These are phyloP conservation scores for Flaveria sonorensis DNA, from an alignment of 129 eudicot genomes.

Conservation along the genomic window DNA sequence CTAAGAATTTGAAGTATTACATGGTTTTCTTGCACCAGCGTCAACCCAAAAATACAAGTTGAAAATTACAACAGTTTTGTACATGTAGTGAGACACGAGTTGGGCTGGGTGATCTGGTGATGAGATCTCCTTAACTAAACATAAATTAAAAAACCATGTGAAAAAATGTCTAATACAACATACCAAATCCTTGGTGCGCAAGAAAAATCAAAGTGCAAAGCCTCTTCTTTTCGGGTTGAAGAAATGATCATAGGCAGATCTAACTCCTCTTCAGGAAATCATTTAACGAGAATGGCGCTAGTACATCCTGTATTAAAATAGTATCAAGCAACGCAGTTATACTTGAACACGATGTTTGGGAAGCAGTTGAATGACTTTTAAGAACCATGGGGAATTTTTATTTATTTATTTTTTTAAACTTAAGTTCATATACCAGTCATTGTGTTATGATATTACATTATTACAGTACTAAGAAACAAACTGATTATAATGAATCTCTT, in stretches of 20 bases:
- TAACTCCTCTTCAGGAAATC: conserved; percentile 20
- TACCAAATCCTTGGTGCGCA: conserved; percentile 2
- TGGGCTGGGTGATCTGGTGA: not conserved
- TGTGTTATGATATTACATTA: not conserved
- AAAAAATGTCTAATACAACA: not conserved
- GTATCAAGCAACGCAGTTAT: not conserved
- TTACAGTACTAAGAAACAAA: not conserved
- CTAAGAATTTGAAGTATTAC: not conserved
- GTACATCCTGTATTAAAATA: conserved; percentile 9
- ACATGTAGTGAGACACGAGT: conserved; percentile 7
- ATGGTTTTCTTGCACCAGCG: conserved; percentile 2
- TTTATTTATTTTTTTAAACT: not conserved
- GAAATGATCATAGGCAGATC: not conserved
- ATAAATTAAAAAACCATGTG: conserved; percentile 6
- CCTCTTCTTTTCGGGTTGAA: conserved; percentile 1
- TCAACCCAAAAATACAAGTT: not conserved
- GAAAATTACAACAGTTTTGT: conserved; percentile 5
- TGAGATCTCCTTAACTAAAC: not conserved
- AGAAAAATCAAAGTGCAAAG: not conserved
- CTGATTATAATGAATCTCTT: not conserved
- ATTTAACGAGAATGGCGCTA: conserved; percentile 12
- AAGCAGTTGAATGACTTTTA: not conserved
- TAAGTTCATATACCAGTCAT: not conserved
- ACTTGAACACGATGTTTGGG: not conserved
- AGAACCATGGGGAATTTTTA: not conserved